Percentiles rank a stretch among this genome's conserved stretches.
Evolutionary conservation across 116 monocot species (phyloP).

Genomic region (Dioscorea cayenensis): DNA sequence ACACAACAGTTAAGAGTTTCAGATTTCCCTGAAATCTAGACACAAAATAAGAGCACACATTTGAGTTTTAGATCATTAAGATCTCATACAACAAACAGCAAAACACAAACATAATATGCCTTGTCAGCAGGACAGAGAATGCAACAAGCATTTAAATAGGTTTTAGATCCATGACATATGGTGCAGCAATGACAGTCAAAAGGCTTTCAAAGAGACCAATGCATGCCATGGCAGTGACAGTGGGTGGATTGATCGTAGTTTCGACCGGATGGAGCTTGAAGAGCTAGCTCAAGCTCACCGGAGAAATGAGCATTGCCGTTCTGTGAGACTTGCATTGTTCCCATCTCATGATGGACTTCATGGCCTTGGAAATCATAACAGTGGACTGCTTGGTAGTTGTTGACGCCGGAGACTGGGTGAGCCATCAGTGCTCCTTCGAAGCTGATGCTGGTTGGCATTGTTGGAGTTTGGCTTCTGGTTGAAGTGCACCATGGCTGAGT

Average conservation of each 20-base stretch:
- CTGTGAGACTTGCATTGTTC: constrained; percentile 5
- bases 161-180: not conserved
- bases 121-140: not conserved
- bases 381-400: constrained; percentile 3
- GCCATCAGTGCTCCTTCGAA: constrained; percentile 13
- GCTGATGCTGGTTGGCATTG: constrained; percentile 3
- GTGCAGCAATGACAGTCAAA: not conserved
- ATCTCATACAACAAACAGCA: not conserved
- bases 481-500: constrained; percentile 46
- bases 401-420: constrained; percentile 1
- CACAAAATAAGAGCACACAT: too few species aligned
- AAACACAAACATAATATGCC: not conserved
- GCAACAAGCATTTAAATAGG: not conserved
- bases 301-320: constrained; percentile 18
- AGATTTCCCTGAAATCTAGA: too few species aligned
- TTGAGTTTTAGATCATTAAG: not conserved
- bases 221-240: constrained; percentile 8
- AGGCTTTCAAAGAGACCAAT: constrained; percentile 4
- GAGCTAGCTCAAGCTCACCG: constrained; percentile 24
- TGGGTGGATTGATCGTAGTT: not conserved
- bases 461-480: constrained; percentile 10
- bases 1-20: too few species aligned
- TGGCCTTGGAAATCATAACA: constrained; percentile 20
- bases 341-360: constrained; percentile 17
- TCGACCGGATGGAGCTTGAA: constrained; percentile 10